Evolutionary conservation across 805 yeast species (phyloP).

Genomic region (Kluyveromyces siamensis): DNA sequence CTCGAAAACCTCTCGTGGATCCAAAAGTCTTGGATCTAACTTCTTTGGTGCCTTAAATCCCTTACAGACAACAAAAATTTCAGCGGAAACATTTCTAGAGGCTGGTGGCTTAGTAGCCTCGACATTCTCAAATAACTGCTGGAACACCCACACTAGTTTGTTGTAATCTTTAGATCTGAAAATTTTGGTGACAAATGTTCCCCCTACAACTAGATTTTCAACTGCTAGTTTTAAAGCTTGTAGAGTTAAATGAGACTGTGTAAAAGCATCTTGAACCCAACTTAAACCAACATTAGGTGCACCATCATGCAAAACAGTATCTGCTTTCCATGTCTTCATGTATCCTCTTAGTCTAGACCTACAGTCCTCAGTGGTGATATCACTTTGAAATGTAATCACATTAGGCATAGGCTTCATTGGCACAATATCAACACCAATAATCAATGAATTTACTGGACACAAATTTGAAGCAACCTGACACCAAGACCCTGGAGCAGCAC

Average conservation of each 20-base stretch:
- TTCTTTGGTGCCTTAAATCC: constrained; percentile 95
- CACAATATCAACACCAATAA: constrained; percentile 97
- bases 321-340: constrained; percentile 98
- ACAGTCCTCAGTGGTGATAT: constrained; percentile 97
- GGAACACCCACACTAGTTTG: constrained; percentile 94
- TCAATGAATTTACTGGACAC: constrained; percentile 87
- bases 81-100: constrained; percentile 98
- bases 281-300: constrained; percentile 99
- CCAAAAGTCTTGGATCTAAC: constrained; percentile 84
- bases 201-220: constrained; percentile 84
- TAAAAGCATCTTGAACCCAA: constrained; percentile 99
- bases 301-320: constrained; percentile 97
- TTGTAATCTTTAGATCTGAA: constrained; percentile 99
- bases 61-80: constrained; percentile 93
- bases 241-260: constrained; percentile 91
- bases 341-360: constrained; percentile 89
- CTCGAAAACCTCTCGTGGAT: constrained; percentile 89
- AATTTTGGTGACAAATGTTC: constrained; percentile 92
- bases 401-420: constrained; percentile 96
- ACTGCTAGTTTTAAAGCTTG: constrained; percentile 92
- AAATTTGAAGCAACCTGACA: constrained; percentile 95
- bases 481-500: constrained; percentile 99
- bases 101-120: constrained; percentile 99
- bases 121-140: constrained; percentile 89
- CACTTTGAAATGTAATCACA: constrained; percentile 89